phyloP scores from a whole-genome alignment of 2,329 filamentous ascomycete genomes.

The Fusarium mangiferae region DNA sequence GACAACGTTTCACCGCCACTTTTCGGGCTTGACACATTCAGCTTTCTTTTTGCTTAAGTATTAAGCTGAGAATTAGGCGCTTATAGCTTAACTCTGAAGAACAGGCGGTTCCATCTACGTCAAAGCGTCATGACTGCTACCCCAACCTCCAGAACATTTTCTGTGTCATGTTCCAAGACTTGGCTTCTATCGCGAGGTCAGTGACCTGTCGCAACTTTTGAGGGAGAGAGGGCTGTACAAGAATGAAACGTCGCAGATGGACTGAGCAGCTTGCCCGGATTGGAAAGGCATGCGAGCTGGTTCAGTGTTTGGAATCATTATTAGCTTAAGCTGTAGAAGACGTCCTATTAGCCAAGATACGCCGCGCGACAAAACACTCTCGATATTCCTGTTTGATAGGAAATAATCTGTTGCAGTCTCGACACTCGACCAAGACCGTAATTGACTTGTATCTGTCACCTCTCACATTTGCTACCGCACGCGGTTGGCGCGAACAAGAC shows the following conservation, averaged over 20 bases:
- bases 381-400: fast-evolving
- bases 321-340: fast-evolving
- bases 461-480: not conserved
- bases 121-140: not conserved
- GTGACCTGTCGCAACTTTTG: not conserved
- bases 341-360: no score
- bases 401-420: fast-evolving
- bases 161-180: not conserved
- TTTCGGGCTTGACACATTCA: not conserved
- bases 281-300: not conserved
- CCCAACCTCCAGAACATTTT: not conserved
- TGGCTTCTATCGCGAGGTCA: not conserved
- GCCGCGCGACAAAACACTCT: not conserved
- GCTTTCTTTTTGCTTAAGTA: not conserved
- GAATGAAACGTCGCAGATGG: not conserved
- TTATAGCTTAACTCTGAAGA: not conserved
- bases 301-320: not conserved
- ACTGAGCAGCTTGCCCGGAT: not conserved
- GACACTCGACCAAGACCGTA: fast-evolving
- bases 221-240: not conserved
- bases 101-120: not conserved
- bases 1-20: not conserved
- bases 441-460: fast-evolving
- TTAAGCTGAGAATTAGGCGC: not conserved
- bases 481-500: no score